Evolutionary conservation across 768 basidiomycete genomes (phyloP).

Genomic region (Kondoa subrosea): DNA sequence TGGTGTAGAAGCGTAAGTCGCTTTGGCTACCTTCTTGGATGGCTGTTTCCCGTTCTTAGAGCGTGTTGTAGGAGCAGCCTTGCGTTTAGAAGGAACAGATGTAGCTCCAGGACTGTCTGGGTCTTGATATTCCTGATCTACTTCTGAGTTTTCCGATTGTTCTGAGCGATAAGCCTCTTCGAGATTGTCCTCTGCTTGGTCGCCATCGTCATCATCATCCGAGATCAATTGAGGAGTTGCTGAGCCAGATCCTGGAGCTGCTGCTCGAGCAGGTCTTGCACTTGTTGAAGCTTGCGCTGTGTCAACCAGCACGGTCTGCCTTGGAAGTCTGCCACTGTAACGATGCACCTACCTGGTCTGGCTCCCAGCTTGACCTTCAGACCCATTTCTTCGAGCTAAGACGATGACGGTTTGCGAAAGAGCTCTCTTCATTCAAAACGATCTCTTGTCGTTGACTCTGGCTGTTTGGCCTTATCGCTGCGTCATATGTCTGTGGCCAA

Average conservation of each 20-base stretch:
- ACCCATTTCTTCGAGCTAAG: neutral
- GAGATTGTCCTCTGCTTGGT: neutral
- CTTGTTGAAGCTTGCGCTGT: neutral
- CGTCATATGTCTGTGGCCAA: no score
- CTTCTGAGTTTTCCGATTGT: neutral
- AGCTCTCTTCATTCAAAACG: neutral
- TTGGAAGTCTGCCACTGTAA: no score
- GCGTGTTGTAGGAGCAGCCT: no score
- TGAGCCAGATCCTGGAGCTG: neutral
- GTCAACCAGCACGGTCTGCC: no score
- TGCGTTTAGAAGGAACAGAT: neutral
- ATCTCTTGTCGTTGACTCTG: no score
- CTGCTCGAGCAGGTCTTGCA: neutral
- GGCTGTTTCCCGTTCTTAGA: neutral
- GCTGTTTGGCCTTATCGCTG: no score
- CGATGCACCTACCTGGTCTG: neutral
- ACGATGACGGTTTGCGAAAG: neutral
- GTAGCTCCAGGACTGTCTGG: neutral
- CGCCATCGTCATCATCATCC: neutral
- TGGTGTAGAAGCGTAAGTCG: neutral
- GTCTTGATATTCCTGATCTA: neutral
- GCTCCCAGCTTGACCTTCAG: neutral
- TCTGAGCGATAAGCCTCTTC: neutral
- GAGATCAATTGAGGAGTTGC: constrained; percentile 4
- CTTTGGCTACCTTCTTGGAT: constrained; percentile 1